Percentiles rank a stretch among this genome's conserved stretches.
Evolutionary conservation across 2,329 filamentous ascomycete genomes (phyloP).

Genomic region (Cytospora piceicola): DNA sequence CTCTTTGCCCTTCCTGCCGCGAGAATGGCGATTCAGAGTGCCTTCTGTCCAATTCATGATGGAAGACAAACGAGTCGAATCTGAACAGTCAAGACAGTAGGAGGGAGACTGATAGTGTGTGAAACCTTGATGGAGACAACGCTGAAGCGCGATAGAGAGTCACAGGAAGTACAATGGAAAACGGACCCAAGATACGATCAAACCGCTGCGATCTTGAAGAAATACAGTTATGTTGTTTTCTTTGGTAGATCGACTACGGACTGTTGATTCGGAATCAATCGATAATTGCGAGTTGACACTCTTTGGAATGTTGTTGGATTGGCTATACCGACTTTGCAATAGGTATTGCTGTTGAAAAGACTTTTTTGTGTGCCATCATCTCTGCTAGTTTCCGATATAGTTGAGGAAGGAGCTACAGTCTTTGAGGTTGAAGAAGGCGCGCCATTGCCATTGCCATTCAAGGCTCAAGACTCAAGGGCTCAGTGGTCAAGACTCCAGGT

Average conservation of each 20-base stretch:
- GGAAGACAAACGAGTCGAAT: background rate
- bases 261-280: background rate
- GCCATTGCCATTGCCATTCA: background rate
- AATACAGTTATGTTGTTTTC: background rate
- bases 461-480: too few relatives aligned
- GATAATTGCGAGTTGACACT: background rate
- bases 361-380: background rate
- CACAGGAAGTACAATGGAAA: too few relatives aligned
- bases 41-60: conserved; percentile 57
- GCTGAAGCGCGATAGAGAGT: background rate
- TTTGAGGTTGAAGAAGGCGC: background rate
- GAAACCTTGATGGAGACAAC: background rate
- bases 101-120: background rate
- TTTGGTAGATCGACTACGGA: background rate
- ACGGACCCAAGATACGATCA: background rate
- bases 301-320: too few relatives aligned
- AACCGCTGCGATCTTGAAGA: background rate
- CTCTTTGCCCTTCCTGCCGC: conserved; percentile 40
- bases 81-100: background rate
- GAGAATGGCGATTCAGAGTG: conserved; percentile 48
- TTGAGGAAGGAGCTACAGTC: background rate
- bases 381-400: background rate
- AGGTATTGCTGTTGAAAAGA: background rate
- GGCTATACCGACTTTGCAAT: too few relatives aligned
- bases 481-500: background rate